Percentiles rank a stretch among this genome's conserved stretches.
Evolutionary conservation across 257 asterid species (phyloP).

Genomic region (Craterostigma plantagineum): DNA sequence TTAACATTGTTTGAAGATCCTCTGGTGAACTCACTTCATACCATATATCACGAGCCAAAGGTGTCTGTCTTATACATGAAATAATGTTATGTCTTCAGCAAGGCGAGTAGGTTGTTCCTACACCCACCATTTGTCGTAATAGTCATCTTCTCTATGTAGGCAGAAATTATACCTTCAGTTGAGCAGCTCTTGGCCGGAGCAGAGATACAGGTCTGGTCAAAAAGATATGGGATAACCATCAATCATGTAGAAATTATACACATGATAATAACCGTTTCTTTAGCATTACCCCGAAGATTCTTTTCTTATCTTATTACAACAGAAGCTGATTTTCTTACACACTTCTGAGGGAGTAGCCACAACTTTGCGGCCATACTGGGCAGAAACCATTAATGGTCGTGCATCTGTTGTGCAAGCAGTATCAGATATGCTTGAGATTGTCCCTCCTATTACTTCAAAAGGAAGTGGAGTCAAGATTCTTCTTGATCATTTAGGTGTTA

Average conservation of each 20-base stretch:
- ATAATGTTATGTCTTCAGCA: no score
- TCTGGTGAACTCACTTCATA: conserved; percentile 75
- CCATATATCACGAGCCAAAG: conserved; percentile 87
- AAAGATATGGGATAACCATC: not conserved
- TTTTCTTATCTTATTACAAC: conserved; percentile 13
- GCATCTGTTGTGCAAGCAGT: conserved; percentile 95
- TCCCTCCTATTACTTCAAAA: conserved; percentile 81
- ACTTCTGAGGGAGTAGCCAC: conserved; percentile 60
- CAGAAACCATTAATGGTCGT: conserved; percentile 44
- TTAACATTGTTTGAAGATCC: conserved; percentile 83
- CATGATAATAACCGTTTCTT: not conserved
- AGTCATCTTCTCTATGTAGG: conserved; percentile 32
- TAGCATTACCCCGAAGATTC: conserved; percentile 1
- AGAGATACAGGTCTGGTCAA: conserved; percentile 61
- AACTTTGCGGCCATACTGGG: conserved; percentile 82
- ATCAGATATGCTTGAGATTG: conserved; percentile 92
- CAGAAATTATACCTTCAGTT: conserved; percentile 75
- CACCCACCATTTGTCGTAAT: conserved; percentile 5
- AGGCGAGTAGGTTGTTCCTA: not conserved
- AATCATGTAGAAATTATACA: not conserved
- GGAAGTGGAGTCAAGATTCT: conserved; percentile 76
- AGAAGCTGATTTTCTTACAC: conserved; percentile 88
- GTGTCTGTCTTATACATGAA: conserved; percentile 17
- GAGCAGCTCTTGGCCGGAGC: conserved; percentile 52
- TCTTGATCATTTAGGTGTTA: conserved; percentile 77